Evolutionary conservation across 139 green algal genomes (phyloP), one percentile per base, ranked within the genome.

Genomic region (Medakamo hakoo): DNA sequence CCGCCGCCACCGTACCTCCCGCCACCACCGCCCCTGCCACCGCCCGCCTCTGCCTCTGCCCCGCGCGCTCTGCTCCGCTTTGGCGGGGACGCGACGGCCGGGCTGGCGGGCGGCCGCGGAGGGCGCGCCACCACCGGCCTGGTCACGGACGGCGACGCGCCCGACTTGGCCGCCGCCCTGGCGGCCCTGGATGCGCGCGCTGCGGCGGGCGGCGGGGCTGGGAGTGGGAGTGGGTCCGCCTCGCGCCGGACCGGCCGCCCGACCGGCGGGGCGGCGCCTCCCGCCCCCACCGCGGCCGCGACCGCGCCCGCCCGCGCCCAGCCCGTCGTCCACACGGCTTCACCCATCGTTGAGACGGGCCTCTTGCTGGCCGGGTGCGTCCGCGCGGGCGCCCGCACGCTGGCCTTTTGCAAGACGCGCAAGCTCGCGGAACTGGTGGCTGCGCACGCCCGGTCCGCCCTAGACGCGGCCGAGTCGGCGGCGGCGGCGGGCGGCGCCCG

Each of bases 351-450:
- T 62, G 91, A 98, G 74, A 77, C 90, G 32, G 74, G 71, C 49
- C 57, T 81, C 40, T 67, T 85, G 31, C 65, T 85, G 68, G 74
- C 73, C 0, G 71, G 73, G 68, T 59, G 61, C 21, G 60, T 79
- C 27, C 62, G 67, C 57, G 58, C 90, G 76, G 82, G 84, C 4
- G 69, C 95, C 61, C 67, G 83, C 28, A 93, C 82, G 26, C 84
- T 98, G 21, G 92, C 92, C 14, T 98, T 98, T 70, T 98, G 92
- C 78, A 89, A 88, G 68, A 92, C 85, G 9, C 75, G 84, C 63
- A 98, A 98, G 79, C 78, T 98, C 57, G 91, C 78, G 48, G 92
- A 98, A 84, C 82, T 98, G 56, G 91, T 98, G 27, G 73, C 78
- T 0, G 64, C 71, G 4, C 98, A 98, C 76, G 83, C 40, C 9